These are phyloP conservation scores for Candida cerambycidarum DNA, from an alignment of 805 yeast genomes.

Conservation along the genomic window DNA sequence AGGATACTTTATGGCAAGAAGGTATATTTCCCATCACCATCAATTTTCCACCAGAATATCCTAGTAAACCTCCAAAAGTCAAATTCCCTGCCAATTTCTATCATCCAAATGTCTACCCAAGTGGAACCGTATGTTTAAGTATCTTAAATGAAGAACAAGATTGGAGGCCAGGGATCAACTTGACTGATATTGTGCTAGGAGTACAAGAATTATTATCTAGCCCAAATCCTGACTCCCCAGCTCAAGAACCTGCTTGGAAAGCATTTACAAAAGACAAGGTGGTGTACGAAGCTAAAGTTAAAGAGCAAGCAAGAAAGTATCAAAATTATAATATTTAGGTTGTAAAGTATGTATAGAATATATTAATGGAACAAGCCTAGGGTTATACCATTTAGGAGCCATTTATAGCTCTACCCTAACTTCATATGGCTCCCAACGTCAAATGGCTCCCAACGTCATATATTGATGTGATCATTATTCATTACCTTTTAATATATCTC, in stretches of 20 bases:
- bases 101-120: slow-evolving; percentile 97
- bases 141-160: slow-evolving; percentile 93
- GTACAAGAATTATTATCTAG: slow-evolving; percentile 85
- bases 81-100: slow-evolving; percentile 86
- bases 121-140: slow-evolving; percentile 93
- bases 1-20: slow-evolving; percentile 82
- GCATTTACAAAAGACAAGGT: slow-evolving; percentile 70
- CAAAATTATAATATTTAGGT: slow-evolving; percentile 29
- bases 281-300: slow-evolving; percentile 72
- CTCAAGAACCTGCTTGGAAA: slow-evolving; percentile 96
- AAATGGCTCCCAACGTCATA: no score
- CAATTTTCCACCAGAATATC: slow-evolving; percentile 85
- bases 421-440: no score
- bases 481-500: slow-evolving; percentile 49
- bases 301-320: slow-evolving; percentile 76
- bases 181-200: slow-evolving; percentile 87
- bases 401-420: no score
- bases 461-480: no score
- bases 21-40: slow-evolving; percentile 87
- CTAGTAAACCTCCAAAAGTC: slow-evolving; percentile 95
- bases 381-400: no score
- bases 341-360: slow-evolving; percentile 1
- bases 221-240: slow-evolving; percentile 96
- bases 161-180: slow-evolving; percentile 96
- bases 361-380: no score